Conservation (phyloP, 2,329 filamentous ascomycete genomes). For the Diaporthe citrichinensis region DNA sequence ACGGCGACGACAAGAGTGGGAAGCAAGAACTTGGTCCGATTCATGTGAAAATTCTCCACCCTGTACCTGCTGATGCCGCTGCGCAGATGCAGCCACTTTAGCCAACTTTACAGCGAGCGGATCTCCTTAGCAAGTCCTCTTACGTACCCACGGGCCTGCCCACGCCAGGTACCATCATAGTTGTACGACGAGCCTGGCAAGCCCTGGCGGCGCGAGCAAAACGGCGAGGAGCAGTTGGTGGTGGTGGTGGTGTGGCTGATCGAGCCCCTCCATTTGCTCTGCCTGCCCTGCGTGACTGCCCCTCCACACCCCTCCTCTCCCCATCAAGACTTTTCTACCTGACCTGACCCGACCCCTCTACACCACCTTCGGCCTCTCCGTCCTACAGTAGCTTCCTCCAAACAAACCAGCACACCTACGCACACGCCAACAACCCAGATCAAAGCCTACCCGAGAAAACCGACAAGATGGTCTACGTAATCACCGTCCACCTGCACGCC, state of each 20-base stretch:
- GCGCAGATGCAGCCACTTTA: slow-evolving; percentile 34
- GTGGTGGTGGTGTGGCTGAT: background rate
- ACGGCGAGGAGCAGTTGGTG: background rate
- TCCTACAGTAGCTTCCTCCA: background rate
- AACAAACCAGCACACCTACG: background rate
- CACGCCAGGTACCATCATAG: slow-evolving; percentile 23
- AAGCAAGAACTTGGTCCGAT: background rate
- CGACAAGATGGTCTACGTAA: slow-evolving; percentile 75
- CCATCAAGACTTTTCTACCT: slow-evolving; percentile 14
- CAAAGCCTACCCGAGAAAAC: background rate
- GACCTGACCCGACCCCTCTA: slow-evolving; percentile 9
- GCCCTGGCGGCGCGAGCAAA: background rate
- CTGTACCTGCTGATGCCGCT: slow-evolving; percentile 11
- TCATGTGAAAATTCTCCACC: slow-evolving; percentile 26
- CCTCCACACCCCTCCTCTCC: slow-evolving; percentile 19
- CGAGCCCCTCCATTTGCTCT: slow-evolving; percentile 9
- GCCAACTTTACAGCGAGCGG: slow-evolving; percentile 10
- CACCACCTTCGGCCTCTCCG: slow-evolving; percentile 20
- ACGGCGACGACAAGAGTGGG: background rate
- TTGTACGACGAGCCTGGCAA: background rate
- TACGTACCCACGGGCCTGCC: background rate
- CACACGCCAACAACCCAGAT: background rate
- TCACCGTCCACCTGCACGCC: slow-evolving; percentile 78
- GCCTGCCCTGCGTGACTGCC: background rate
- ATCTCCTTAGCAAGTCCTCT: slow-evolving; percentile 1